A percentile compares a stretch with the other conserved stretches of the same genome.
Conservation (phyloP, 257 asterid genomes). For the Solanum habrochaites region DNA sequence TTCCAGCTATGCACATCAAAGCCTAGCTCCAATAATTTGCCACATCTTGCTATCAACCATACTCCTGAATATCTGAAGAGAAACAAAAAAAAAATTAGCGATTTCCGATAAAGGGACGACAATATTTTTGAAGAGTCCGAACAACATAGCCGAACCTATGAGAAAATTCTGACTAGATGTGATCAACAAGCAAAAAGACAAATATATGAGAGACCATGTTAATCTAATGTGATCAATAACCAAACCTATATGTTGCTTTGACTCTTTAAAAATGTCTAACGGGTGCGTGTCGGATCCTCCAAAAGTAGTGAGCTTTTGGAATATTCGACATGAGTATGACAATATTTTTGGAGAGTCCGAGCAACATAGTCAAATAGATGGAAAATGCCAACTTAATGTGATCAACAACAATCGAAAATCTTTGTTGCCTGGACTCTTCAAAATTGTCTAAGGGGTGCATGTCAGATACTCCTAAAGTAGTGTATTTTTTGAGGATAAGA, state of each 20-base stretch:
- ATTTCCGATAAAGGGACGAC: neutral
- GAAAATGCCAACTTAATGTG: neutral
- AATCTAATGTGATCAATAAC: neutral
- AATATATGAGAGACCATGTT: neutral
- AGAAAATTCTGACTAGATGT: neutral
- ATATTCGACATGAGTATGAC: neutral
- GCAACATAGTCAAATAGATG: neutral
- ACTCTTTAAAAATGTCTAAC: neutral
- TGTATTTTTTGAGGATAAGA: neutral
- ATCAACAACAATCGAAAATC: neutral
- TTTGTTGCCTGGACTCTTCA: neutral
- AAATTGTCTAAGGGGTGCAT: neutral
- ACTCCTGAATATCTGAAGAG: slow-evolving; percentile 60
- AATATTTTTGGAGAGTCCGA: neutral
- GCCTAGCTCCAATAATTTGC: slow-evolving; percentile 52
- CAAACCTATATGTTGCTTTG: neutral
- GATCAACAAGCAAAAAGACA: neutral
- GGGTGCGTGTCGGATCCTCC: neutral
- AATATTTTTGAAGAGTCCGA: neutral
- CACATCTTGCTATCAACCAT: slow-evolving; percentile 93
- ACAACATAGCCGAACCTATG: neutral
- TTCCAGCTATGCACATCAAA: slow-evolving; percentile 54
- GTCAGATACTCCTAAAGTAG: neutral
- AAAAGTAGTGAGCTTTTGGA: neutral
- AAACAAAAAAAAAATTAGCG: neutral